These are phyloP conservation scores for Diplodia sapinea DNA, from an alignment of 2,329 filamentous ascomycete genomes.

Conservation along the genomic window DNA sequence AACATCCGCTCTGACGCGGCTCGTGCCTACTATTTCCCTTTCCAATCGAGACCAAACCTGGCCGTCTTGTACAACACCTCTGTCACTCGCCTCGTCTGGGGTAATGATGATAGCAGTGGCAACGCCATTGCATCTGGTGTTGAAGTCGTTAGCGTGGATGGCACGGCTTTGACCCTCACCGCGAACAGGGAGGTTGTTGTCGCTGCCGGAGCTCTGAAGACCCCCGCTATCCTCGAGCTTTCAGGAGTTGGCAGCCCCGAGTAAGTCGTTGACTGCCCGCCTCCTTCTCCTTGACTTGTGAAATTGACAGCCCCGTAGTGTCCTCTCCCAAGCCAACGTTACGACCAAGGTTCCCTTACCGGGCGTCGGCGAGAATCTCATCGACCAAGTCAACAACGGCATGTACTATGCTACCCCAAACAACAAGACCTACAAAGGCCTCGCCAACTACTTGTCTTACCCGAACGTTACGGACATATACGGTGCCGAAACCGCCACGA, in stretches of 20 bases:
- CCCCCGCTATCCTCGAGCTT: constrained; percentile 34
- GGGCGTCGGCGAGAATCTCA: constrained; percentile 37
- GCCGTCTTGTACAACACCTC: constrained; percentile 52
- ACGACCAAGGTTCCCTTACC: constrained; percentile 32
- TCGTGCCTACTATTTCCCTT: constrained; percentile 56
- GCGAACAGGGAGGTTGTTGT: constrained; percentile 36
- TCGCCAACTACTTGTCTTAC: constrained; percentile 38
- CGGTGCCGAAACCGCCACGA: constrained; percentile 33
- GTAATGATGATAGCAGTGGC: constrained; percentile 31
- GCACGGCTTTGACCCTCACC: background rate
- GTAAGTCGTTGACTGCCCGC: background rate
- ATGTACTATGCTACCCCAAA: constrained; percentile 29
- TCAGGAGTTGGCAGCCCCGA: constrained; percentile 35
- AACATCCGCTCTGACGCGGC: constrained; percentile 55
- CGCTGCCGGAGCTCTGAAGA: constrained; percentile 33
- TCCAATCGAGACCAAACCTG: constrained; percentile 48
- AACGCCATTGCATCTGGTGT: constrained; percentile 35
- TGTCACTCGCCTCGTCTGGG: constrained; percentile 51
- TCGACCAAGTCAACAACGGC: constrained; percentile 36
- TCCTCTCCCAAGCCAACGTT: constrained; percentile 33
- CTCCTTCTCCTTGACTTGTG: background rate
- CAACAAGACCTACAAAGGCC: constrained; percentile 37
- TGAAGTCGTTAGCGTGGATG: background rate
- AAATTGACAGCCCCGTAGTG: background rate
- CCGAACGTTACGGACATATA: constrained; percentile 38